Conservation (phyloP, 345 rosid genomes). For the Mallotus nudiflorus region DNA sequence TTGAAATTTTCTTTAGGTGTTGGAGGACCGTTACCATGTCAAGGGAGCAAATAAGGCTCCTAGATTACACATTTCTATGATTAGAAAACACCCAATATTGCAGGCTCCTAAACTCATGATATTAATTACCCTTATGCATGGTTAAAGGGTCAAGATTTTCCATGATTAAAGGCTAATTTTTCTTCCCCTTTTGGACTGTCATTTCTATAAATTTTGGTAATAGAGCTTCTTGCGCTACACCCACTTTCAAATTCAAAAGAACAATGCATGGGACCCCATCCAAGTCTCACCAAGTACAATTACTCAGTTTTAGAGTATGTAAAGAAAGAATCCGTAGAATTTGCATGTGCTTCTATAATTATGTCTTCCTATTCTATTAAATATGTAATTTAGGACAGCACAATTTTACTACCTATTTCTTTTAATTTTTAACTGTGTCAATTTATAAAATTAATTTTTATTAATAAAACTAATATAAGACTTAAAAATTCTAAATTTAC, state of each 20-base stretch:
- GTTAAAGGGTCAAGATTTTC: neutral
- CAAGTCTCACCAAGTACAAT: neutral
- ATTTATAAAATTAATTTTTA: no score
- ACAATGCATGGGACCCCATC: neutral
- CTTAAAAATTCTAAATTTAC: no score
- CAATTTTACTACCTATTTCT: no score
- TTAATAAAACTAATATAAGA: no score
- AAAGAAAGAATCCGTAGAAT: no score
- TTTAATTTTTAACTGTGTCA: no score
- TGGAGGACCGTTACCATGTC: neutral
- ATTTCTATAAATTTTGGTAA: neutral
- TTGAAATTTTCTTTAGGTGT: neutral
- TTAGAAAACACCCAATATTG: neutral
- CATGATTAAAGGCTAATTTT: constrained; percentile 1
- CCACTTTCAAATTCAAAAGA: constrained; percentile 10
- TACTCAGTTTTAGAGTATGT: neutral
- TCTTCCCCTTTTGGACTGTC: neutral
- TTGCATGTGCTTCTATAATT: no score
- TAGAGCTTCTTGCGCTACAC: neutral
- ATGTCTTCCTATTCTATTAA: no score
- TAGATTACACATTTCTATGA: neutral
- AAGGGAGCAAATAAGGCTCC: neutral
- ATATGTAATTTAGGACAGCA: no score
- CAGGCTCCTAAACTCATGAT: neutral
- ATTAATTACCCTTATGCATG: neutral